These are phyloP conservation scores for Saussurea involucrata DNA, from an alignment of 129 eudicot genomes.

Conservation along the genomic window DNA sequence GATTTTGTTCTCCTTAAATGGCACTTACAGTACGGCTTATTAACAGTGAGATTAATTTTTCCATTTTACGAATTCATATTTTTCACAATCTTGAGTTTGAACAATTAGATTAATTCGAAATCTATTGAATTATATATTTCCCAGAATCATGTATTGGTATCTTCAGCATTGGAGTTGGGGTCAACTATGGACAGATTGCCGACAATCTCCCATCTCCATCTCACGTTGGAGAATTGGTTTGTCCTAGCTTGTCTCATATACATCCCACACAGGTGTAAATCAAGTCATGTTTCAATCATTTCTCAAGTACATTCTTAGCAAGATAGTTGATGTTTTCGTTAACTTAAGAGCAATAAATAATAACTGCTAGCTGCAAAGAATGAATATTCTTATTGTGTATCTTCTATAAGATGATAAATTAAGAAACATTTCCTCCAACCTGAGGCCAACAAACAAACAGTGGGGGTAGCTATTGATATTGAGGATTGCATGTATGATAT, in stretches of 20 bases:
- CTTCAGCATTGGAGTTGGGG: slow-evolving; percentile 69
- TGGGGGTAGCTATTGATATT: too few relatives aligned
- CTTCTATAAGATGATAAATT: too few relatives aligned
- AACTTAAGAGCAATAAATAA: too few relatives aligned
- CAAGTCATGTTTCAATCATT: too few relatives aligned
- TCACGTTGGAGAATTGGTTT: slow-evolving; percentile 48
- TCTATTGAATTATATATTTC: slow-evolving; percentile 10
- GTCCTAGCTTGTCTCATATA: slow-evolving; percentile 62
- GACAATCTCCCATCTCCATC: slow-evolving; percentile 80
- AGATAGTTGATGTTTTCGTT: too few relatives aligned
- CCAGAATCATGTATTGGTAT: slow-evolving; percentile 41
- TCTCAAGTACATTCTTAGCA: too few relatives aligned
- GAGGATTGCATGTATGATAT: too few relatives aligned
- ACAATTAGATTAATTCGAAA: not conserved
- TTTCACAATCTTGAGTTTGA: not conserved
- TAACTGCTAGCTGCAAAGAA: too few relatives aligned
- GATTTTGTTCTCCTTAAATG: not conserved
- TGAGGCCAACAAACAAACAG: too few relatives aligned
- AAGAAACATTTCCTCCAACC: too few relatives aligned
- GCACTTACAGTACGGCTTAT: not conserved
- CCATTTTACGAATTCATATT: not conserved
- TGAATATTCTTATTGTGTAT: too few relatives aligned
- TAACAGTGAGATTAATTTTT: not conserved
- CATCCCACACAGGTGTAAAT: too few relatives aligned
- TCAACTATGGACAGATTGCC: slow-evolving; percentile 86